Percentiles rank a stretch among this genome's conserved stretches.
phyloP scores from a whole-genome alignment of 495 filamentous ascomycete species.

The Xylaria flabelliformis region DNA sequence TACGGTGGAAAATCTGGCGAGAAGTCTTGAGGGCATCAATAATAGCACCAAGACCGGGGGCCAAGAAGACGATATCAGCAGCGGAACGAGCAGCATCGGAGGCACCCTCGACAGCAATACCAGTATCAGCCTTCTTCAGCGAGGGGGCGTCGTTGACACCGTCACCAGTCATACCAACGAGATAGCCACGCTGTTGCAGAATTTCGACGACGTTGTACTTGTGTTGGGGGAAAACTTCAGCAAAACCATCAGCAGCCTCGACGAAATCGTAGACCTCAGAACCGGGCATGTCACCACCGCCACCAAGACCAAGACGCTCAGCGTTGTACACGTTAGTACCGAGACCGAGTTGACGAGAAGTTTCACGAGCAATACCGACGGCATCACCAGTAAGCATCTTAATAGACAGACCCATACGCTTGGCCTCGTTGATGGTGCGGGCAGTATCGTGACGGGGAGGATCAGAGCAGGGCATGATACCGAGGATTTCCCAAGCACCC shows the following conservation, averaged over 20 bases:
- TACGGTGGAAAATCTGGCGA: conserved; percentile 94
- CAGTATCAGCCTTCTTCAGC: conserved; percentile 92
- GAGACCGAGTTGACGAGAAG: conserved; percentile 85
- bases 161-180: conserved; percentile 98
- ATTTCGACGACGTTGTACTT: conserved; percentile 98
- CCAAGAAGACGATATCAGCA: conserved; percentile 92
- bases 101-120: conserved; percentile 93
- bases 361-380: conserved; percentile 90
- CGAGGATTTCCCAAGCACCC: conserved; percentile 84
- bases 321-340: conserved; percentile 95
- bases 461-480: conserved; percentile 92
- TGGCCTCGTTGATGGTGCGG: conserved; percentile 87
- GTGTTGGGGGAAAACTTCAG: conserved; percentile 96
- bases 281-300: conserved; percentile 88
- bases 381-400: conserved; percentile 98
- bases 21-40: conserved; percentile 93
- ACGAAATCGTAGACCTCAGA: conserved; percentile 95
- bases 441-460: conserved; percentile 91
- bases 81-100: conserved; percentile 92
- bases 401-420: conserved; percentile 83
- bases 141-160: conserved; percentile 98
- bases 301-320: conserved; percentile 81
- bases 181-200: conserved; percentile 93
- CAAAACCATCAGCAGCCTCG: conserved; percentile 92
- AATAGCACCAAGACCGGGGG: conserved; percentile 88